phyloP scores from a whole-genome alignment of 768 basidiomycete species.

The Ramaria rubella region DNA sequence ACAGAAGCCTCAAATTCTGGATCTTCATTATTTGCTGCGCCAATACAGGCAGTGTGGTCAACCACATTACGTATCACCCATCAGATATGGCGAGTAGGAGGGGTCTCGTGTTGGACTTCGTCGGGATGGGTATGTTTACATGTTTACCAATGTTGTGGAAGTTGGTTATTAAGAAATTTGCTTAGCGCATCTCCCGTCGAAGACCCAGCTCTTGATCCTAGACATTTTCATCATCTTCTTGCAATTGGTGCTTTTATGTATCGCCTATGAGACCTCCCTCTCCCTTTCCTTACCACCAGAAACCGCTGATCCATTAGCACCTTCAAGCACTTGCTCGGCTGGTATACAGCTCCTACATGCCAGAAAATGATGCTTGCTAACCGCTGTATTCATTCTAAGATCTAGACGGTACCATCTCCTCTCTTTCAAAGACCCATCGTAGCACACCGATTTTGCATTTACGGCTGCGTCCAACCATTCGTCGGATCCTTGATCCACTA shows the following conservation, averaged over 20 bases:
- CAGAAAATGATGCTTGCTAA: background rate
- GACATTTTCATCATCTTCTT: conserved; percentile 62
- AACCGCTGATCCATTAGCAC: conserved; percentile 35
- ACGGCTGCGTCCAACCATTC: conserved; percentile 45
- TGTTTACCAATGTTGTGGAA: conserved; percentile 15
- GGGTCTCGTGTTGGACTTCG: conserved; percentile 67
- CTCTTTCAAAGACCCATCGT: conserved; percentile 21
- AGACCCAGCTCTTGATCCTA: conserved; percentile 54
- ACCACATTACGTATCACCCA: conserved; percentile 47
- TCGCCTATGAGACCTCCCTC: conserved; percentile 59
- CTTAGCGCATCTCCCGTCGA: conserved; percentile 58
- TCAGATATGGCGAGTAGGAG: conserved; percentile 42
- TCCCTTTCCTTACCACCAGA: conserved; percentile 35
- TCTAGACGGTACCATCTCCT: conserved; percentile 13
- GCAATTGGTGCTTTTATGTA: conserved; percentile 58
- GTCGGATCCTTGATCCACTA: conserved; percentile 51
- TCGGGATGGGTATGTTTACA: conserved; percentile 63
- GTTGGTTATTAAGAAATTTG: background rate
- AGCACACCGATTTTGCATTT: conserved; percentile 52
- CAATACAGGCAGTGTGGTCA: conserved; percentile 56
- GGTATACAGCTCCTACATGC: background rate
- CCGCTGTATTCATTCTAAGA: background rate
- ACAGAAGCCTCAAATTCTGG: conserved; percentile 63
- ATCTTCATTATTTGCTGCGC: conserved; percentile 50
- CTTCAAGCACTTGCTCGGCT: conserved; percentile 15